Evolutionary conservation across 2,329 filamentous ascomycete species (phyloP), one percentile per base, ranked within the genome.

Genomic region (Cladosporium colombiae): DNA sequence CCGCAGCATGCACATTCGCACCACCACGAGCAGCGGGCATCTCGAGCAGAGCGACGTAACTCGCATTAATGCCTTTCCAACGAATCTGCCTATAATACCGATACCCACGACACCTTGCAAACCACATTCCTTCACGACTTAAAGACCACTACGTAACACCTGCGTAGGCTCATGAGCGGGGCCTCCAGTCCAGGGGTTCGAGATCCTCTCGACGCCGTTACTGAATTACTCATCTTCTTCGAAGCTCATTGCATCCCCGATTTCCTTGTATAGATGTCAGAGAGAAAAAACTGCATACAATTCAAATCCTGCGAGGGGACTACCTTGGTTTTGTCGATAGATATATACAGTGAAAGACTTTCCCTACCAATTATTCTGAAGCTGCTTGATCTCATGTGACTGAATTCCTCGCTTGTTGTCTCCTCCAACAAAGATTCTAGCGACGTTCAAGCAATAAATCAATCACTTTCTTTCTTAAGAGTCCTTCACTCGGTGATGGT

Each of bases 51-150:
- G 21, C 55, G 55, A 23, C 31, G 55, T n/a, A 57, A 40, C 31
- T 57, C 55, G 21, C 55, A 40, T 33, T 57, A 40, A 57, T 37
- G 55, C 31, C 52, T 21, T 33, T 31, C 33, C n/a, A 27, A 55
- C n/a, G 29, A 55, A 29, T 11, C 52, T 29, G 52, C 27, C 27
- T 55, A 31, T 14, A 55, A 6, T 27, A 55, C 52, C 52, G 52
- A 55, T 55, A 55, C 52, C 52, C 52, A 55, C 29, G 52, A 55
- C 16, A 31, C 7, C 52, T 53, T 55, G 52, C 18, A 27, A 33
- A 55, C 11, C 49, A 52, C 25, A 16, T 18, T 52, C 49, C 27
- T 31, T 55, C 27, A 55, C 29, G 52, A 55, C 33, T 33, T 5
- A 55, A 5, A 8, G 18, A 55, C 25, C 27, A 33, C 16, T 29